A percentile compares a stretch with the other conserved stretches of the same genome.
These are phyloP conservation scores for Datisca glomerata DNA, from an alignment of 306 rosid genomes.

Conservation along the genomic window DNA sequence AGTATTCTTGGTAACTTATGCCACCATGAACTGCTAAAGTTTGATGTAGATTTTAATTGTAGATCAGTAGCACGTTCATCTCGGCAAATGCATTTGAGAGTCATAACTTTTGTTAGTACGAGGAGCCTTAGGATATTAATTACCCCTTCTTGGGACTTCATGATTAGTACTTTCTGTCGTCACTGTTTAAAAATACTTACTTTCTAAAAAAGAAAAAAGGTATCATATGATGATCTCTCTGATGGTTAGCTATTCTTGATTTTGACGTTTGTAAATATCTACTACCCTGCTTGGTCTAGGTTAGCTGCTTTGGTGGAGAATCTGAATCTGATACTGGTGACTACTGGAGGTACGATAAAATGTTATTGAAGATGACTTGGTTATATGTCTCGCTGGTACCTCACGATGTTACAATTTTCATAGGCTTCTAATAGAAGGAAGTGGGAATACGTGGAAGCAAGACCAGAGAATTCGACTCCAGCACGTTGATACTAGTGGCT, in stretches of 20 bases:
- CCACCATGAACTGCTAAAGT: too few species aligned
- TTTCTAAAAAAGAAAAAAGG: too few species aligned
- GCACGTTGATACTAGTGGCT: conserved; percentile 73
- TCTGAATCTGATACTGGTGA: conserved; percentile 77
- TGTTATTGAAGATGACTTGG: background rate
- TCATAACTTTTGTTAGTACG: too few species aligned
- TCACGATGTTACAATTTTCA: conserved; percentile 13
- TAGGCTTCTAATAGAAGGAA: conserved; percentile 71
- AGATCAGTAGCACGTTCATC: too few species aligned
- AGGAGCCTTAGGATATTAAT: too few species aligned
- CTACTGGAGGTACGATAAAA: conserved; percentile 60
- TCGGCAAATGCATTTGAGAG: too few species aligned
- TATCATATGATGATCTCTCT: background rate
- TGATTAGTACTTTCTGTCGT: too few species aligned
- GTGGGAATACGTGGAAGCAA: conserved; percentile 96
- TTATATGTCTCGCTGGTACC: too few species aligned
- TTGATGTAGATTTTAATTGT: too few species aligned
- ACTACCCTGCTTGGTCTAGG: conserved; percentile 31
- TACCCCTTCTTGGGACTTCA: too few species aligned
- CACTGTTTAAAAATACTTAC: too few species aligned
- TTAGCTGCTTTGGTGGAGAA: conserved; percentile 89
- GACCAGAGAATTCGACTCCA: conserved; percentile 84
- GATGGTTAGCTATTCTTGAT: background rate
- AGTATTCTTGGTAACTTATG: too few species aligned
- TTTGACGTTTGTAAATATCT: background rate